Percentiles rank a stretch among this genome's conserved stretches.
These are phyloP conservation scores for Chlorella ohadii DNA, from an alignment of 139 green algal genomes.

Conservation along the genomic window DNA sequence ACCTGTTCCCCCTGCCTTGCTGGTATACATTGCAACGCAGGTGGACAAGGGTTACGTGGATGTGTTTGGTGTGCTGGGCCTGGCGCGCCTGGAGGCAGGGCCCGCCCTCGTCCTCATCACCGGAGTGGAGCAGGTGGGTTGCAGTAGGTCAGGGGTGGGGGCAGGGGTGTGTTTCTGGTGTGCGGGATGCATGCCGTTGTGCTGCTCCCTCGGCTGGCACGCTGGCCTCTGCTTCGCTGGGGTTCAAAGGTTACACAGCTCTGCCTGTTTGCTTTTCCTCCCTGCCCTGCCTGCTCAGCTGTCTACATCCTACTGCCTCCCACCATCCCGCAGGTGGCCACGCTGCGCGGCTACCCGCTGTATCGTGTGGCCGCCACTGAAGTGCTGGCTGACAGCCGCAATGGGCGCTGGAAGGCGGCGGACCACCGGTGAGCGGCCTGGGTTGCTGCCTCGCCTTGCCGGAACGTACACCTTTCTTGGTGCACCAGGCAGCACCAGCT, in stretches of 20 bases:
- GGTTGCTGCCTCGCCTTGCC: too few species aligned
- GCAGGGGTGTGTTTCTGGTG: too few species aligned
- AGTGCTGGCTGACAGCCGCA: constrained; percentile 54
- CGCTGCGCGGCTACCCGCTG: constrained; percentile 61
- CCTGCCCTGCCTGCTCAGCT: background rate
- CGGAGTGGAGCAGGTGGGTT: constrained; percentile 52
- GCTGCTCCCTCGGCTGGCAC: background rate
- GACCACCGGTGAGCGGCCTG: constrained; percentile 23
- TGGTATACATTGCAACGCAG: too few species aligned
- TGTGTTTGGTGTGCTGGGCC: constrained; percentile 58
- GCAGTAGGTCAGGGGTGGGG: too few species aligned
- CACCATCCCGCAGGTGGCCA: constrained; percentile 41
- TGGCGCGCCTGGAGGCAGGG: constrained; percentile 49
- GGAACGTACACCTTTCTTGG: too few species aligned
- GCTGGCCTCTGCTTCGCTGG: too few species aligned
- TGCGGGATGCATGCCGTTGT: too few species aligned
- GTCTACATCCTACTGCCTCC: background rate
- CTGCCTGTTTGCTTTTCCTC: background rate
- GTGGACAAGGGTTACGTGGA: constrained; percentile 20
- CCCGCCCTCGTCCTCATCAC: constrained; percentile 68
- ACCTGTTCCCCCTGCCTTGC: too few species aligned
- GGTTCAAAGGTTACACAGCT: too few species aligned
- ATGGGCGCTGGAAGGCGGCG: constrained; percentile 20
- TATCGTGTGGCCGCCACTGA: constrained; percentile 60
- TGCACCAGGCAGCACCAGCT: too few species aligned